Evolutionary conservation across 352 stramenopile species (phyloP).

Genomic region (Peronospora belbahrii): DNA sequence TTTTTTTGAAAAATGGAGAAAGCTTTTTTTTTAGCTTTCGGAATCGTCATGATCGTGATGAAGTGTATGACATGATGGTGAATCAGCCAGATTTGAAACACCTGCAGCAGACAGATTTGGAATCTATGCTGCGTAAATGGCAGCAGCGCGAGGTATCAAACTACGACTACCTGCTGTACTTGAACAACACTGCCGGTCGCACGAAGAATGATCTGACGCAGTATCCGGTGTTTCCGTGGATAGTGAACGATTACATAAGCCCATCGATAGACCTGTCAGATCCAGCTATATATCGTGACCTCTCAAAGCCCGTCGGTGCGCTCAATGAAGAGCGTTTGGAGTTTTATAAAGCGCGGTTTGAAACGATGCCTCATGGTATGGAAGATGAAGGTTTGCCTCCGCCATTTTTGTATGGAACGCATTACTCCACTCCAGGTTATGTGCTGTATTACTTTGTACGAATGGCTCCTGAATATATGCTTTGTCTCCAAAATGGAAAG

Average conservation of each 20-base stretch:
- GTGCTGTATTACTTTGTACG: conserved; percentile 98
- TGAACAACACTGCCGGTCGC: conserved; percentile 84
- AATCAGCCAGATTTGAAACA: conserved; percentile 58
- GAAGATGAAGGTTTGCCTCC: conserved; percentile 79
- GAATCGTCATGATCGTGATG: conserved; percentile 59
- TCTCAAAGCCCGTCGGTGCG: conserved; percentile 92
- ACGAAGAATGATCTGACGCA: conserved; percentile 89
- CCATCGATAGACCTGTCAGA: conserved; percentile 79
- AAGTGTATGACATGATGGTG: conserved; percentile 83
- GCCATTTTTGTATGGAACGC: conserved; percentile 96
- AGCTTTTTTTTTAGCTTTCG: conserved; percentile 82
- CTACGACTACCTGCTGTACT: conserved; percentile 86
- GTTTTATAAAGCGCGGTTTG: conserved; percentile 84
- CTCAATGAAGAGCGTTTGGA: conserved; percentile 86
- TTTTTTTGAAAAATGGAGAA: conserved; percentile 64
- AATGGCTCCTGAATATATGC: conserved; percentile 93
- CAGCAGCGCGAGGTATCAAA: conserved; percentile 90
- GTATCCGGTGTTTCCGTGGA: conserved; percentile 98
- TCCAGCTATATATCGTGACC: conserved; percentile 85
- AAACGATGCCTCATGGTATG: conserved; percentile 86
- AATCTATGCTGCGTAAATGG: conserved; percentile 80
- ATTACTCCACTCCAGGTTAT: conserved; percentile 89
- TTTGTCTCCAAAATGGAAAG: conserved; percentile 95
- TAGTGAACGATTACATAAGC: conserved; percentile 88
- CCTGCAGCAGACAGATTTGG: conserved; percentile 51